Evolutionary conservation across 352 stramenopile species (phyloP).

Genomic region (Globisporangium carolinianum): DNA sequence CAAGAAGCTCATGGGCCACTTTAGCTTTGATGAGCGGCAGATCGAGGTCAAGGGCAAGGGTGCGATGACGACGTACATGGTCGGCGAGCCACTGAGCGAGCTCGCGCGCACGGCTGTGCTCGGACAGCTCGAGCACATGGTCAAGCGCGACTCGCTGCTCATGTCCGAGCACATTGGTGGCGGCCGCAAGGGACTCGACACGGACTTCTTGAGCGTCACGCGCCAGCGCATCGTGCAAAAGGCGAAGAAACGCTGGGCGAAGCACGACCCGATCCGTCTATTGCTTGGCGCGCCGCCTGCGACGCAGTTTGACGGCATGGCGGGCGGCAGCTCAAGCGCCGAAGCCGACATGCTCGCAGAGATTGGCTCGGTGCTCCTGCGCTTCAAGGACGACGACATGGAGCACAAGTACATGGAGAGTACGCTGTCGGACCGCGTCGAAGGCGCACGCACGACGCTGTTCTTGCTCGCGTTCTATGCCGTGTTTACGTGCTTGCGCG

Average conservation of each 20-base stretch:
- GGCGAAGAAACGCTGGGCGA: constrained; percentile 42
- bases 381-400: constrained; percentile 66
- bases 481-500: constrained; percentile 59
- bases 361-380: constrained; percentile 49
- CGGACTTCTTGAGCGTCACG: constrained; percentile 44
- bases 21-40: constrained; percentile 70
- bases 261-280: constrained; percentile 50
- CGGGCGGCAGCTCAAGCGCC: constrained; percentile 23
- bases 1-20: constrained; percentile 71
- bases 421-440: constrained; percentile 51
- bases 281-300: constrained; percentile 41
- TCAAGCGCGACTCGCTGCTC: constrained; percentile 59
- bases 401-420: constrained; percentile 68
- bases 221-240: constrained; percentile 42
- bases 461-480: constrained; percentile 50
- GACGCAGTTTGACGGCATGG: constrained; percentile 18
- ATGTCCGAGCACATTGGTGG: constrained; percentile 28
- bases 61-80: constrained; percentile 75
- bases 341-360: constrained; percentile 63
- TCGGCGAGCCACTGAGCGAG: constrained; percentile 63
- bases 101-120: constrained; percentile 46
- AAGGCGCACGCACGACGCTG: constrained; percentile 55
- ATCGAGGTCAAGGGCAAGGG: constrained; percentile 87
- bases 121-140: constrained; percentile 61
- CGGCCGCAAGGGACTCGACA: constrained; percentile 35